A percentile compares a stretch with the other conserved stretches of the same genome.
phyloP scores from a whole-genome alignment of 2,329 filamentous ascomycete genomes.

The Colletotrichum tropicicola region DNA sequence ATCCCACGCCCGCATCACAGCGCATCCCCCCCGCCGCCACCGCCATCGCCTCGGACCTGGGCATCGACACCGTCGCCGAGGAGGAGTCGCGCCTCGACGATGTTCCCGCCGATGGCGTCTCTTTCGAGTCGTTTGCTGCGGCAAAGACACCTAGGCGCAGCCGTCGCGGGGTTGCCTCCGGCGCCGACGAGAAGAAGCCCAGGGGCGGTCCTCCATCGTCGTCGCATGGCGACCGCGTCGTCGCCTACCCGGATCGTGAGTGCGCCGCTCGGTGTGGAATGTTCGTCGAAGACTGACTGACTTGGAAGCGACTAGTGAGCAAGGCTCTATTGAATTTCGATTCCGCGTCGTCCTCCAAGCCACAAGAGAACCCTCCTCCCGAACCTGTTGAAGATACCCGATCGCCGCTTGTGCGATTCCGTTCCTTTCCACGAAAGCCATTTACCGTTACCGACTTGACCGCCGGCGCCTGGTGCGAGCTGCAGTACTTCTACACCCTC shows the following conservation, averaged over 20 bases:
- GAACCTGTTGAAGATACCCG: constrained; percentile 42
- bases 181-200: constrained; percentile 20
- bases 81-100: constrained; percentile 22
- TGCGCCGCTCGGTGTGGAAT: constrained; percentile 31
- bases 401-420: constrained; percentile 80
- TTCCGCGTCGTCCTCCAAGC: constrained; percentile 20
- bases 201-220: constrained; percentile 25
- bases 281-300: constrained; percentile 62
- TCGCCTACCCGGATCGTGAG: constrained; percentile 64
- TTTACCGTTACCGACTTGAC: constrained; percentile 90
- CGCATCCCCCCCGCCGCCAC: not conserved
- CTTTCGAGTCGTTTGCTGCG: constrained; percentile 16
- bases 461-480: constrained; percentile 92
- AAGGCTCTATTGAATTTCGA: constrained; percentile 44
- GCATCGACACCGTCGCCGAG: constrained; percentile 17
- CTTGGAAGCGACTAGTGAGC: constrained; percentile 70
- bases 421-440: constrained; percentile 78
- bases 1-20: not conserved
- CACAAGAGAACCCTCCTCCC: constrained; percentile 24
- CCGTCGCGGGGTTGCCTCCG: constrained; percentile 23
- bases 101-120: constrained; percentile 35
- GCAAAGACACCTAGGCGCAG: constrained; percentile 1
- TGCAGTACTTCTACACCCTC: constrained; percentile 91
- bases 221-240: constrained; percentile 34
- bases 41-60: constrained; percentile 3